Conservation (phyloP, 208 protist species). For the Trypanosoma rangeli region DNA sequence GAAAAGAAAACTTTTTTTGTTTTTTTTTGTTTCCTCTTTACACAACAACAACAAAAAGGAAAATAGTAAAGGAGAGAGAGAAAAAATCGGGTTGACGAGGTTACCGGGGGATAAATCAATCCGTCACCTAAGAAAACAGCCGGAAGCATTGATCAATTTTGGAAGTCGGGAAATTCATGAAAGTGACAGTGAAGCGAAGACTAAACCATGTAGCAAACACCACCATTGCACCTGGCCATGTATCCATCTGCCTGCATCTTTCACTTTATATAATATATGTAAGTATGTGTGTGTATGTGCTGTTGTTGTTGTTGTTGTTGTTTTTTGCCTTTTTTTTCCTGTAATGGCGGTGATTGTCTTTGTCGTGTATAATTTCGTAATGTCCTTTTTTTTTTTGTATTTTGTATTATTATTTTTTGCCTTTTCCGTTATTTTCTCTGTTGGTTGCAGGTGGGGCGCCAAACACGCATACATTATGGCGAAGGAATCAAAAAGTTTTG, state of each 20-base stretch:
- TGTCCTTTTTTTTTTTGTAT: slow-evolving; percentile 13
- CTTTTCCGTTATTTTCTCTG: not conserved
- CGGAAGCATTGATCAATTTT: no score
- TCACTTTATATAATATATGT: not conserved
- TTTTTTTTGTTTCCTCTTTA: not conserved
- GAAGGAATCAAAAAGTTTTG: no score
- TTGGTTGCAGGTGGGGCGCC: not conserved
- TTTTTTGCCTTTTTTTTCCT: slow-evolving; percentile 9
- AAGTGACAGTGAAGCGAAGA: no score
- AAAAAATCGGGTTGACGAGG: no score
- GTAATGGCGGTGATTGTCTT: not conserved
- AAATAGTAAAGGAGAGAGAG: slow-evolving; percentile 16
- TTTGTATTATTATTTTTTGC: slow-evolving; percentile 5
- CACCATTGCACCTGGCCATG: no score
- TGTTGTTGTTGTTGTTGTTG: slow-evolving; percentile 16
- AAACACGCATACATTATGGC: no score
- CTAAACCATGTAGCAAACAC: no score
- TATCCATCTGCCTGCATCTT: no score
- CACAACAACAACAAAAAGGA: slow-evolving; percentile 11
- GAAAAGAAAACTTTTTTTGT: not conserved
- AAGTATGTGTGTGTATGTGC: not conserved
- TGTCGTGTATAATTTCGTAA: slow-evolving; percentile 12
- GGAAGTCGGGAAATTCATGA: no score
- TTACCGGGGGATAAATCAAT: no score
- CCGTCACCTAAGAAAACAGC: no score